Evolutionary conservation across 2,329 filamentous ascomycete species (phyloP).

Genomic region (Calonectria henricotiae): DNA sequence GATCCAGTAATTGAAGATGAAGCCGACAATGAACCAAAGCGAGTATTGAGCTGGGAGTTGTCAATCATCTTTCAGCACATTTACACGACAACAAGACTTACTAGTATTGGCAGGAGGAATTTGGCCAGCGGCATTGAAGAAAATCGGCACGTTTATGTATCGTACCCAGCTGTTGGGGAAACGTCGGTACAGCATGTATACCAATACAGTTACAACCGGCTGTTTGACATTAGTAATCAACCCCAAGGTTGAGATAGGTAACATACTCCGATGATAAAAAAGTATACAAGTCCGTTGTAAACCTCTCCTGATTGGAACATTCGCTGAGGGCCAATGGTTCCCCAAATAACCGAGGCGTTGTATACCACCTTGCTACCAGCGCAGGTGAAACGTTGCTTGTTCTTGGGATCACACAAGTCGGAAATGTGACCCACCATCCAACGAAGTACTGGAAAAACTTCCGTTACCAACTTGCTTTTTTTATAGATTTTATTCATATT

Average conservation of each 20-base stretch:
- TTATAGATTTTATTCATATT: no score
- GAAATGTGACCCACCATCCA: slow-evolving; percentile 36
- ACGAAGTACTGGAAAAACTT: slow-evolving; percentile 22
- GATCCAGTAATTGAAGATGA: slow-evolving; percentile 33
- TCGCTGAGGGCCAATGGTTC: slow-evolving; percentile 33
- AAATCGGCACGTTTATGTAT: slow-evolving; percentile 35
- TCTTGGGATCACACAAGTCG: slow-evolving; percentile 28
- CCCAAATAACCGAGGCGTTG: slow-evolving; percentile 37
- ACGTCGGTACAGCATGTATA: slow-evolving; percentile 28
- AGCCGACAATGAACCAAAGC: slow-evolving; percentile 35
- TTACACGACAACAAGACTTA: background rate
- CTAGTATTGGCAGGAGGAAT: slow-evolving; percentile 33
- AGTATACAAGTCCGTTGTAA: slow-evolving; percentile 33
- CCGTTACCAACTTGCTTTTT: background rate
- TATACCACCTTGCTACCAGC: slow-evolving; percentile 33
- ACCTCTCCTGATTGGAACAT: slow-evolving; percentile 35
- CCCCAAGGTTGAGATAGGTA: background rate
- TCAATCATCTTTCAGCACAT: background rate
- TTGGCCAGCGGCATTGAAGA: slow-evolving; percentile 37
- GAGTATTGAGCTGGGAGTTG: slow-evolving; percentile 29
- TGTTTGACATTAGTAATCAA: background rate
- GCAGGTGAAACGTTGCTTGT: slow-evolving; percentile 34
- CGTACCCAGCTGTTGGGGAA: slow-evolving; percentile 34
- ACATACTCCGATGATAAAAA: slow-evolving; percentile 35
- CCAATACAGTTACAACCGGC: slow-evolving; percentile 26